phyloP scores from a whole-genome alignment of 768 basidiomycete genomes.

The Lyophyllum decastes region DNA sequence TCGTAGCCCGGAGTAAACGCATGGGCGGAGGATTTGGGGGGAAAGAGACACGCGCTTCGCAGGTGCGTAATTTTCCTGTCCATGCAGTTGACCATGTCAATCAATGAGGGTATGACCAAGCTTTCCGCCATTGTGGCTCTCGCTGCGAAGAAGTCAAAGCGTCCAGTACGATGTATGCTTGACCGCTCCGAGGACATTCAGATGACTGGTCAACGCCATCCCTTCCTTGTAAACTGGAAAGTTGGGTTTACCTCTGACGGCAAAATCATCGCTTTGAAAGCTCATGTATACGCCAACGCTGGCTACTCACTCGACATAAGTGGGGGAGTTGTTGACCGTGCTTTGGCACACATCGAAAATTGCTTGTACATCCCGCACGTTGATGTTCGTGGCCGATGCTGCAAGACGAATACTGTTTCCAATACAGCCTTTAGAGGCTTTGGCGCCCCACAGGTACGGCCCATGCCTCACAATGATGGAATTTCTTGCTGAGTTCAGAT shows the following conservation, averaged over 20 bases:
- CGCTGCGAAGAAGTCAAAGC: conserved; percentile 16
- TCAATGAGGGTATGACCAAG: not conserved
- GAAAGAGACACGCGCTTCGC: conserved; percentile 13
- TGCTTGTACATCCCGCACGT: conserved; percentile 18
- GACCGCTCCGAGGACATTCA: conserved; percentile 18
- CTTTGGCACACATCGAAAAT: conserved; percentile 15
- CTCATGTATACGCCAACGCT: conserved; percentile 13
- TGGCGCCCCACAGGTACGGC: conserved; percentile 13
- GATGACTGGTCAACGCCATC: conserved; percentile 17
- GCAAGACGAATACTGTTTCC: conserved; percentile 18
- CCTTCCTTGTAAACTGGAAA: conserved; percentile 17
- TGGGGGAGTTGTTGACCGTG: conserved; percentile 18
- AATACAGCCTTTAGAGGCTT: conserved; percentile 19
- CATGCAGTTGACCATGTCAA: not conserved
- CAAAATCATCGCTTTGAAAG: conserved; percentile 13
- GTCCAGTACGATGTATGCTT: conserved; percentile 18
- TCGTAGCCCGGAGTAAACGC: conserved; percentile 13
- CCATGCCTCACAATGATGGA: not conserved
- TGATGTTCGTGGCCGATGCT: conserved; percentile 11
- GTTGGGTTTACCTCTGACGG: conserved; percentile 15
- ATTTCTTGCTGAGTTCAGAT: not conserved
- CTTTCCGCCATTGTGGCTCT: conserved; percentile 14
- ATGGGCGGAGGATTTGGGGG: conserved; percentile 18
- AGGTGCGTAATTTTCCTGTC: not conserved
- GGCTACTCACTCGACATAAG: conserved; percentile 18